Evolutionary conservation across 345 rosid species (phyloP), one percentile per base, ranked within the genome.

Genomic region (Viola odorata): DNA sequence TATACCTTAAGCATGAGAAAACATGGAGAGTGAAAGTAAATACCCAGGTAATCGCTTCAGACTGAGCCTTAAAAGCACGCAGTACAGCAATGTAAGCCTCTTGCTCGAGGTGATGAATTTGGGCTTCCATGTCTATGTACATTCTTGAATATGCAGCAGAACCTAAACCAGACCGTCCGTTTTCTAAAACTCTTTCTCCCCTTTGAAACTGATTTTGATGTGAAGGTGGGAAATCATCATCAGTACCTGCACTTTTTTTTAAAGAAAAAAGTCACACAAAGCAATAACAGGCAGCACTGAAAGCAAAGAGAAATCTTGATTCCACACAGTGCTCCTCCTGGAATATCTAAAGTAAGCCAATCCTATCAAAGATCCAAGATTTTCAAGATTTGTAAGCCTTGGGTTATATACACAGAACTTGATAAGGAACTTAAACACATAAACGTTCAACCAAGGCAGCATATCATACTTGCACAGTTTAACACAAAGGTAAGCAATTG

Each of bases 21-120:
- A 58, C n/a, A 15, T n/a, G 55, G 36, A 55, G 0, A 62, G 66
- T 12, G 63, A 52, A 68, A 63, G 57, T 47, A 45, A 62, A 52
- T 88, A 94, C 99, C 99, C 99, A 94, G 69, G 97, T 73, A 69
- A 94, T 85, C 58, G 96, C 97, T 85, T 94, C 99, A 45, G 96
- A 80, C 69, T 94, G 99, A 69, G 99, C 99, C 81, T 90, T 94
- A 71, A 94, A 94, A 62, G 97, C 97, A 69, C 97, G 86, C 64
- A 94, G 74, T 38, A 90, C 95, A 64, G 99, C 81, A 69, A 87
- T 75, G 72, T 94, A 94, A 55, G 99, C 99, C 75, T 94, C 99
- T 79, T 90, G 97, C 72, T 94, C 99, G 59, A 94, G 90, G 74
- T 62, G 80, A 82, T 84, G 96, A 76, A 94, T 88, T 71, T 94